Evolutionary conservation across 1,139 yeast genomes (phyloP).

Genomic region (Lodderomyces pseudojiufengensis): DNA sequence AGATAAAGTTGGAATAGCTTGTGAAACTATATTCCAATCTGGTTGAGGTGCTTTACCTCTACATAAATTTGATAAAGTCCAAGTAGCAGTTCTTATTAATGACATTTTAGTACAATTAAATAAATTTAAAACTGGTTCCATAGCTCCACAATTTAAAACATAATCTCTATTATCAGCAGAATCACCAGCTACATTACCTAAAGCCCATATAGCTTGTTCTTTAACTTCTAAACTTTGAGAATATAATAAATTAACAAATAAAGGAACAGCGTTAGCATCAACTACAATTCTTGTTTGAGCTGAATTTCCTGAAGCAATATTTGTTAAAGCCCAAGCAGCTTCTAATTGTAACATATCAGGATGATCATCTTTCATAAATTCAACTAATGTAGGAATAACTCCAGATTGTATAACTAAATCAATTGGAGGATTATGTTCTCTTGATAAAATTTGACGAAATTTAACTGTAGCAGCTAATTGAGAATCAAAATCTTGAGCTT

Average conservation of each 20-base stretch:
- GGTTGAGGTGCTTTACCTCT: constrained; percentile 97
- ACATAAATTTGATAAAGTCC: constrained; percentile 96
- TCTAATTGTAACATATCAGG: constrained; percentile 90
- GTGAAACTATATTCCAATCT: constrained; percentile 82
- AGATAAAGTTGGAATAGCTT: constrained; percentile 88
- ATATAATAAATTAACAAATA: constrained; percentile 75
- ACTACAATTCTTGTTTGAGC: constrained; percentile 89
- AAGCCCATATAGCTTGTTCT: constrained; percentile 99
- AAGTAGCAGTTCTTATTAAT: constrained; percentile 91
- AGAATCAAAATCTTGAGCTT: constrained; percentile 70
- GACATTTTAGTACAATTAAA: constrained; percentile 82
- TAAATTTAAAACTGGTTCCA: constrained; percentile 79
- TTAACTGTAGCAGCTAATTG: constrained; percentile 88
- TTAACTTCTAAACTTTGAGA: constrained; percentile 87
- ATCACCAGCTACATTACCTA: constrained; percentile 98
- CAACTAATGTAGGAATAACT: constrained; percentile 86
- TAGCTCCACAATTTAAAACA: constrained; percentile 80
- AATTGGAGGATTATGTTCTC: constrained; percentile 97
- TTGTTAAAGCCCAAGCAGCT: constrained; percentile 99
- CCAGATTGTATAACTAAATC: constrained; percentile 90
- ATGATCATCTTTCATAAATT: constrained; percentile 73
- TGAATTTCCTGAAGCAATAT: constrained; percentile 93
- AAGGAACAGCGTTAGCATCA: constrained; percentile 90
- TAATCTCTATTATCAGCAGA: constrained; percentile 84
- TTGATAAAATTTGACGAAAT: constrained; percentile 88